These are phyloP conservation scores for Phialocephala sp. DNA, from an alignment of 2,329 filamentous ascomycete species.

Conservation along the genomic window DNA sequence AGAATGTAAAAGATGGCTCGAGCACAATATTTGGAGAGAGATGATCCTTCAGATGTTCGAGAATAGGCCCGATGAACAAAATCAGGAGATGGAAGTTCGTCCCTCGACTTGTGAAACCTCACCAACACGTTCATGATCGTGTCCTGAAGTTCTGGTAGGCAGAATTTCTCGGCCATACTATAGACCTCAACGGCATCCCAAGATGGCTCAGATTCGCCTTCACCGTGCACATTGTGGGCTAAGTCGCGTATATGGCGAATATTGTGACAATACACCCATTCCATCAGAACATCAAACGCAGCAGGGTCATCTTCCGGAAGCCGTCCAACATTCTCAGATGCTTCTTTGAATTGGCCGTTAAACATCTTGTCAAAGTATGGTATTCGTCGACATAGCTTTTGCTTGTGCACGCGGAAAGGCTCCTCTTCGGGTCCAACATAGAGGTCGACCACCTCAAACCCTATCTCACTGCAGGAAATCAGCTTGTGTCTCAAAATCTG, in stretches of 20 bases:
- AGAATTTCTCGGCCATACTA: constrained; percentile 17
- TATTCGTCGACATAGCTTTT: constrained; percentile 3
- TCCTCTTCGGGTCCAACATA: constrained; percentile 22
- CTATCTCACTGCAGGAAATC: background rate
- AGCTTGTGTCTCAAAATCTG: background rate
- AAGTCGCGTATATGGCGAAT: background rate
- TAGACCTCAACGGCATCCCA: constrained; percentile 23
- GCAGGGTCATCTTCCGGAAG: constrained; percentile 23
- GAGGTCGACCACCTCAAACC: constrained; percentile 25
- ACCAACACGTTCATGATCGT: constrained; percentile 15
- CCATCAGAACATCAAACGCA: constrained; percentile 24
- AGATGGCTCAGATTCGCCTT: background rate
- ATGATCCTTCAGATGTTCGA: background rate
- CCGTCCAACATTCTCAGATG: background rate
- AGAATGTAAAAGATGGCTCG: background rate
- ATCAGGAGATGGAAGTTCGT: constrained; percentile 16
- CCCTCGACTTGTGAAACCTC: constrained; percentile 4
- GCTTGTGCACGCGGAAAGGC: constrained; percentile 23
- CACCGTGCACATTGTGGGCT: constrained; percentile 8
- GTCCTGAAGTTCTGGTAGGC: constrained; percentile 21
- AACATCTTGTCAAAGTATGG: constrained; percentile 31
- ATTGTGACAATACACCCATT: constrained; percentile 16
- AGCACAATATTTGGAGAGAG: constrained; percentile 2
- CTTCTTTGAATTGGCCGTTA: constrained; percentile 26
- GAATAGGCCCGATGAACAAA: constrained; percentile 9